Evolutionary conservation across 2,329 filamentous ascomycete species (phyloP).

Genomic region (Fusarium sp.): DNA sequence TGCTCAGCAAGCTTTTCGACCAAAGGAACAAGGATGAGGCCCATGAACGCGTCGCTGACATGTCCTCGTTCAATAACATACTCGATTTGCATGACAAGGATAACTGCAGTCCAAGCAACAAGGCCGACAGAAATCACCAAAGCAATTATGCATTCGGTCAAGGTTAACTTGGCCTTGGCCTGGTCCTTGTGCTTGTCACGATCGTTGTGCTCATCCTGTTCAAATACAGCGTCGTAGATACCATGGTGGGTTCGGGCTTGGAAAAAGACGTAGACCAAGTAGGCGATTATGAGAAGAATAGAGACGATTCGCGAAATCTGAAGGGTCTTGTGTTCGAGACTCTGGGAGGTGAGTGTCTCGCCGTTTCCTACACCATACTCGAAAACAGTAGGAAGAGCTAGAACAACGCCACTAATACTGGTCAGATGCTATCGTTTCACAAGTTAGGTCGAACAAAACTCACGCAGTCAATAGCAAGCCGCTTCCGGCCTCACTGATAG

Average conservation of each 20-base stretch:
- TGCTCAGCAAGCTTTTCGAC: conserved; percentile 91
- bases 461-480: conserved; percentile 82
- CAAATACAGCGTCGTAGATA: conserved; percentile 79
- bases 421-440: conserved; percentile 45
- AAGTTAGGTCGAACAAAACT: conserved; percentile 51
- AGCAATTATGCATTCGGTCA: conserved; percentile 77
- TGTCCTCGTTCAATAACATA: conserved; percentile 59
- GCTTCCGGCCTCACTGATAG: conserved; percentile 81
- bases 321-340: conserved; percentile 65
- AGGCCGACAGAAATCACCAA: conserved; percentile 72
- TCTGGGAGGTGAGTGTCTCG: conserved; percentile 38
- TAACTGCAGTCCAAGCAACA: conserved; percentile 79
- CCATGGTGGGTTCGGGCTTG: conserved; percentile 81
- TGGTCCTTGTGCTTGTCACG: conserved; percentile 70
- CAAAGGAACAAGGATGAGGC: conserved; percentile 81
- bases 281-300: conserved; percentile 76
- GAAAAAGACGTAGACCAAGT: conserved; percentile 74
- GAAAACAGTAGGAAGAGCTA: conserved; percentile 66
- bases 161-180: conserved; percentile 74
- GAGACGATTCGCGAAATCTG: conserved; percentile 77
- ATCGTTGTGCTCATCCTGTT: conserved; percentile 75
- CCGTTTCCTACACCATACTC: conserved; percentile 56
- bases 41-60: conserved; percentile 66
- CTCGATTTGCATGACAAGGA: conserved; percentile 78
- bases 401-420: conserved; percentile 48